Conservation (phyloP, 2,329 filamentous ascomycete species). For the Ophidiomyces ophidiicola region DNA sequence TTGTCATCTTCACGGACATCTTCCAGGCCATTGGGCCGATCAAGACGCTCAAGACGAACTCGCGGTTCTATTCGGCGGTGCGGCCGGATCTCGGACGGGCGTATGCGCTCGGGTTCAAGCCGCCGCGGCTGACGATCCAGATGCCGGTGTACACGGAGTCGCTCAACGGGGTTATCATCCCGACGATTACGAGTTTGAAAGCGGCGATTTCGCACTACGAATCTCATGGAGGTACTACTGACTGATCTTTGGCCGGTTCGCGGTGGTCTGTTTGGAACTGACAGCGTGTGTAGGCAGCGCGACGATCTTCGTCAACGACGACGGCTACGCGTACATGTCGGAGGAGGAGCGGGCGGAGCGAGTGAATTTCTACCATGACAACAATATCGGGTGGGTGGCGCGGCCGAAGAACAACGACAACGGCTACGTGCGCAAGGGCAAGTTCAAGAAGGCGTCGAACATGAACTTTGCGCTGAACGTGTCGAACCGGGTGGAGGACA, state of each 20-base stretch:
- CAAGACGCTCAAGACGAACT: constrained; percentile 34
- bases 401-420: constrained; percentile 40
- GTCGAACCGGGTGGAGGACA: constrained; percentile 50
- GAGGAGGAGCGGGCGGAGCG: constrained; percentile 35
- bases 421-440: constrained; percentile 45
- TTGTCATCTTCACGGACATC: constrained; percentile 37
- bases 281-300: constrained; percentile 20
- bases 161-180: constrained; percentile 52
- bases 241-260: too few relatives aligned
- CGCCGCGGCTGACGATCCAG: constrained; percentile 54
- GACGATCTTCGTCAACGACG: constrained; percentile 31
- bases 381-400: constrained; percentile 41
- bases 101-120: constrained; percentile 16
- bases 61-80: constrained; percentile 33
- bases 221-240: constrained; percentile 30
- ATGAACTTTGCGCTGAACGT: constrained; percentile 60
- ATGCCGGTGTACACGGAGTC: constrained; percentile 85
- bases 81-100: constrained; percentile 15
- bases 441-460: constrained; percentile 64
- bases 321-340: constrained; percentile 29
- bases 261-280: constrained; percentile 2
- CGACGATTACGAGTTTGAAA: constrained; percentile 45
- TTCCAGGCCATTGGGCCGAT: constrained; percentile 43
- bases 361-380: constrained; percentile 39
- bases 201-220: constrained; percentile 49